phyloP scores from a whole-genome alignment of 2,329 filamentous ascomycete species.

The Nemania sp. region DNA sequence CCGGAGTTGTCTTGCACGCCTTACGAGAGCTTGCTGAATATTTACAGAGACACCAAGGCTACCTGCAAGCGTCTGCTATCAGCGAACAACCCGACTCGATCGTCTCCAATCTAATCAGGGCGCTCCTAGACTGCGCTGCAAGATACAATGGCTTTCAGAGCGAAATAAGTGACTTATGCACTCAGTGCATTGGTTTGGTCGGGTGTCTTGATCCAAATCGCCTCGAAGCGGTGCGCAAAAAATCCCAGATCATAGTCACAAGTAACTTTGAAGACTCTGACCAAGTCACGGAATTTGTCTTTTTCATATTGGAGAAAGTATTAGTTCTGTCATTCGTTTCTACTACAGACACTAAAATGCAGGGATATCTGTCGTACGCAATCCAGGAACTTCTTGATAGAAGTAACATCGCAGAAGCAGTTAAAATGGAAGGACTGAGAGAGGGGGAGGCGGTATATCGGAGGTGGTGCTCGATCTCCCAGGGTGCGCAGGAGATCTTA shows the following conservation, averaged over 20 bases:
- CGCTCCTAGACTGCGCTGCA: slow-evolving; percentile 81
- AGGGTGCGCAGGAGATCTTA: slow-evolving; percentile 77
- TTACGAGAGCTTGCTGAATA: slow-evolving; percentile 76
- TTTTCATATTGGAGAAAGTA: slow-evolving; percentile 83
- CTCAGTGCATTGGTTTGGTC: slow-evolving; percentile 82
- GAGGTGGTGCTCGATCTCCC: slow-evolving; percentile 79
- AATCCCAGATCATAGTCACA: slow-evolving; percentile 80
- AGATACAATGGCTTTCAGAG: slow-evolving; percentile 72
- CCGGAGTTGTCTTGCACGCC: slow-evolving; percentile 80
- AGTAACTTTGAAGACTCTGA: slow-evolving; percentile 80
- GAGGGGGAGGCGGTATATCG: slow-evolving; percentile 65
- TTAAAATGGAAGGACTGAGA: slow-evolving; percentile 45
- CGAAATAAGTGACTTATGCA: slow-evolving; percentile 72
- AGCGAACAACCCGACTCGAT: slow-evolving; percentile 82
- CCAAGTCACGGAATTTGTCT: slow-evolving; percentile 83
- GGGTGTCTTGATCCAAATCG: slow-evolving; percentile 91
- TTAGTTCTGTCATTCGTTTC: slow-evolving; percentile 91
- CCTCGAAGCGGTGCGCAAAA: slow-evolving; percentile 77
- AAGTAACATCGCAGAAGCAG: slow-evolving; percentile 69
- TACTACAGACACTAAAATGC: slow-evolving; percentile 81
- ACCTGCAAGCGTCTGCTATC: slow-evolving; percentile 76
- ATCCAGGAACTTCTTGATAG: slow-evolving; percentile 89
- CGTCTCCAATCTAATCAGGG: slow-evolving; percentile 71
- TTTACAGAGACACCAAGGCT: slow-evolving; percentile 72
- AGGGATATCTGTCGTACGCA: slow-evolving; percentile 89